Evolutionary conservation across 345 rosid species (phyloP).

Genomic region (Eucalyptus curtisii): DNA sequence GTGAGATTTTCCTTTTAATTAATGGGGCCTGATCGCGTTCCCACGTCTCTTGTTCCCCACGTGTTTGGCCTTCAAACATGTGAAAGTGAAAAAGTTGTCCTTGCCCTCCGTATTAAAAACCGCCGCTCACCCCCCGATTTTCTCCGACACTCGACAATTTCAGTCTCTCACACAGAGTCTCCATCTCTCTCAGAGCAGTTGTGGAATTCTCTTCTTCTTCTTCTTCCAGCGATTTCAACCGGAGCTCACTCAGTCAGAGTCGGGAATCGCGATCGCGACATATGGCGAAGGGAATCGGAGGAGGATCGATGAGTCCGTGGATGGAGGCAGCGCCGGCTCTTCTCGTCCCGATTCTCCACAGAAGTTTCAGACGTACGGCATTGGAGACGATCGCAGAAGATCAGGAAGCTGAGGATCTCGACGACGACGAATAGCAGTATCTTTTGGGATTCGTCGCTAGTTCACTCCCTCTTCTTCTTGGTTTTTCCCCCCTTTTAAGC

Average conservation of each 20-base stretch:
- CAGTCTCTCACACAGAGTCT: background rate
- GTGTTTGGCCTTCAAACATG: background rate
- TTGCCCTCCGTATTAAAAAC: no score
- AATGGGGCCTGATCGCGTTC: background rate
- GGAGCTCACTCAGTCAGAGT: background rate
- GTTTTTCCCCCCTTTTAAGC: background rate
- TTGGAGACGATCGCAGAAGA: conserved; percentile 33
- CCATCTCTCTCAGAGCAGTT: background rate
- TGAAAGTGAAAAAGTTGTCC: background rate
- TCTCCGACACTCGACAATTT: background rate
- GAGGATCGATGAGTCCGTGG: conserved; percentile 6
- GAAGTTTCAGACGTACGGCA: conserved; percentile 4
- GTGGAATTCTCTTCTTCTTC: background rate
- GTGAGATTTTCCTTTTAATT: no score
- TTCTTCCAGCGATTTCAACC: background rate
- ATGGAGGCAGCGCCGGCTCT: conserved; percentile 27
- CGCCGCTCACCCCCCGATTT: background rate
- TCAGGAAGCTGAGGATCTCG: conserved; percentile 15
- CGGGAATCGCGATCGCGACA: background rate
- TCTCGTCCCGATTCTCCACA: conserved; percentile 4
- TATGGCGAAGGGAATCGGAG: conserved; percentile 15
- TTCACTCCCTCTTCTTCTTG: background rate
- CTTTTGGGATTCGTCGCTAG: background rate
- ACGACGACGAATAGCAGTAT: background rate
- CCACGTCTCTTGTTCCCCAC: background rate